These are phyloP conservation scores for Aristolochia fimbriata DNA, from an alignment of 164 flowering plant species.

Conservation along the genomic window DNA sequence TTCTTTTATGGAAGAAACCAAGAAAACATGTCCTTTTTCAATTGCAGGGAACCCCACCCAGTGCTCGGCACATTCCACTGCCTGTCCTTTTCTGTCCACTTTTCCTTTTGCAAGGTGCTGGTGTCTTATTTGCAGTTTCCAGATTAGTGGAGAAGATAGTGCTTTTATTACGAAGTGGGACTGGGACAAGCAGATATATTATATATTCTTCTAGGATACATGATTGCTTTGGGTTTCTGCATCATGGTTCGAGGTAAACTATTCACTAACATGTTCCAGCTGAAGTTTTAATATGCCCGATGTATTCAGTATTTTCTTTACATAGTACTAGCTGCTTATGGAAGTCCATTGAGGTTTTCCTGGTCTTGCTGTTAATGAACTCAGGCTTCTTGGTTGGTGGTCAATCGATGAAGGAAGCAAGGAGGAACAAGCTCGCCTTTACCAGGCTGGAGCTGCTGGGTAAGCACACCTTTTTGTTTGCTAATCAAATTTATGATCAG, in stretches of 20 bases:
- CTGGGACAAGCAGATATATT: slow-evolving; percentile 39
- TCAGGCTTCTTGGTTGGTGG: slow-evolving; percentile 96
- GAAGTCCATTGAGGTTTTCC: too few species aligned
- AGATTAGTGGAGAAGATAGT: slow-evolving; percentile 66
- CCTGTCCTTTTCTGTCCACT: slow-evolving; percentile 64
- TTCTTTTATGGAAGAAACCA: too few species aligned
- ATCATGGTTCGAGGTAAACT: slow-evolving; percentile 78
- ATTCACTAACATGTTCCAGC: not conserved
- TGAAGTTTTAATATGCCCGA: too few species aligned
- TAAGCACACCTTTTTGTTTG: slow-evolving; percentile 16
- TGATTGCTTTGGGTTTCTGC: slow-evolving; percentile 65
- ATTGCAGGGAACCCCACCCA: slow-evolving; percentile 66
- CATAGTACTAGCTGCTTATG: too few species aligned
- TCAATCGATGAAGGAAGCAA: slow-evolving; percentile 89
- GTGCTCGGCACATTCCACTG: slow-evolving; percentile 48
- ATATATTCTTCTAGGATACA: slow-evolving; percentile 33
- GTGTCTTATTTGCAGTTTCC: slow-evolving; percentile 51
- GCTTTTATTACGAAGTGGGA: slow-evolving; percentile 37
- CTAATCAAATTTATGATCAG: not conserved
- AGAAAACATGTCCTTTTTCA: not conserved
- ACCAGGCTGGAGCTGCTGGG: slow-evolving; percentile 52
- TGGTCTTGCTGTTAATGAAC: not conserved
- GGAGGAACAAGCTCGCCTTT: slow-evolving; percentile 78
- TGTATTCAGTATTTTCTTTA: too few species aligned
- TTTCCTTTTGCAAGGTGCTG: slow-evolving; percentile 70